Conservation (phyloP, 768 basidiomycete species). For the Agaricus bisporus region DNA sequence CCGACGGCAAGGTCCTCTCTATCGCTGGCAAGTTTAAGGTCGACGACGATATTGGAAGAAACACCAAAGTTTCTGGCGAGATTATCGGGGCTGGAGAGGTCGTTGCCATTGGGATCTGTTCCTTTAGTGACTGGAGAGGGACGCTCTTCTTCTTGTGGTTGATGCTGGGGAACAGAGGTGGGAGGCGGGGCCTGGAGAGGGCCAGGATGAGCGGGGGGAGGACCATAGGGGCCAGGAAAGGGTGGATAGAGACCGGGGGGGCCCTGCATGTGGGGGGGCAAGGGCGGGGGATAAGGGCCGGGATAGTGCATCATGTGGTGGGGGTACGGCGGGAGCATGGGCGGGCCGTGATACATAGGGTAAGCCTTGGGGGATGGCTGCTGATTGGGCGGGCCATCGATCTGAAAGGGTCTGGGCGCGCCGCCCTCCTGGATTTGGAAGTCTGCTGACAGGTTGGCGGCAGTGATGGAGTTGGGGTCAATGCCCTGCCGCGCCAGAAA, state of each 20-base stretch:
- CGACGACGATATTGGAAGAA: constrained; percentile 60
- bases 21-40: constrained; percentile 52
- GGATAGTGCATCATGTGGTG: constrained; percentile 31
- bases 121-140: constrained; percentile 40
- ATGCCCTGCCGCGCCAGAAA: constrained; percentile 62
- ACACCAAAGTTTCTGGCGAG: constrained; percentile 80
- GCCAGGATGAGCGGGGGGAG: constrained; percentile 20
- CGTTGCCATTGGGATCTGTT: constrained; percentile 73
- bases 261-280: constrained; percentile 22
- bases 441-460: constrained; percentile 18
- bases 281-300: constrained; percentile 23
- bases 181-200: constrained; percentile 15
- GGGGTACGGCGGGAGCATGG: constrained; percentile 24
- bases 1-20: constrained; percentile 77
- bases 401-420: constrained; percentile 23
- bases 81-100: constrained; percentile 69
- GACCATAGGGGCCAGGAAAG: constrained; percentile 44
- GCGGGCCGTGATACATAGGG: constrained; percentile 36
- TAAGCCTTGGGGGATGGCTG: constrained; percentile 26
- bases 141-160: neutral
- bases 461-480: constrained; percentile 31
- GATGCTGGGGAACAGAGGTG: constrained; percentile 4
- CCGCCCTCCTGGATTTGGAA: constrained; percentile 28
- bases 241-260: constrained; percentile 47
- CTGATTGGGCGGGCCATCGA: constrained; percentile 21